Percentiles rank a stretch among this genome's conserved stretches.
These are phyloP conservation scores for Microdochium trichocladiopsis DNA, from an alignment of 2,329 filamentous ascomycete genomes.

Conservation along the genomic window DNA sequence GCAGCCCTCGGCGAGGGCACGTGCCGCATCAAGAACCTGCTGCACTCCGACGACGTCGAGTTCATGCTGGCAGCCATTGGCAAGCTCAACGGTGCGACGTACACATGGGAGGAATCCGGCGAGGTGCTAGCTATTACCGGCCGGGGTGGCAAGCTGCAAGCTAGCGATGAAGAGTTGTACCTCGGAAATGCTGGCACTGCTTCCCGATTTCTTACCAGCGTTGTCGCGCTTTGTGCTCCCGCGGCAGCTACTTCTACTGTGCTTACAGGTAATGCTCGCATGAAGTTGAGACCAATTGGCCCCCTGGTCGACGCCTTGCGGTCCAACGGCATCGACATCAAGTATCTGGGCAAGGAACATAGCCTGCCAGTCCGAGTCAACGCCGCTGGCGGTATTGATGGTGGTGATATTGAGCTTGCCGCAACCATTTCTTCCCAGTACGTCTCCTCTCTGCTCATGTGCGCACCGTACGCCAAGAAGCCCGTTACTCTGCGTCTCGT, in stretches of 20 bases:
- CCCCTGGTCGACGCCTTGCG: slow-evolving; percentile 85
- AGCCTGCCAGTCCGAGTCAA: slow-evolving; percentile 80
- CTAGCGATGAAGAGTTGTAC: slow-evolving; percentile 73
- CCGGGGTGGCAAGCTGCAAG: slow-evolving; percentile 77
- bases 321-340: slow-evolving; percentile 78
- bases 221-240: slow-evolving; percentile 74
- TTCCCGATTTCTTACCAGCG: slow-evolving; percentile 88
- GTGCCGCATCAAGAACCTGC: slow-evolving; percentile 82
- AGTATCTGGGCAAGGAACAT: slow-evolving; percentile 76
- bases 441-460: slow-evolving; percentile 94
- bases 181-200: slow-evolving; percentile 96
- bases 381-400: slow-evolving; percentile 75
- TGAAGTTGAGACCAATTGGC: slow-evolving; percentile 93
- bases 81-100: slow-evolving; percentile 77
- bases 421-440: slow-evolving; percentile 99
- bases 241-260: slow-evolving; percentile 61
- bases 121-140: slow-evolving; percentile 83
- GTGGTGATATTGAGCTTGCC: slow-evolving; percentile 83
- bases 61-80: slow-evolving; percentile 93
- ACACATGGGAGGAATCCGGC: slow-evolving; percentile 92
- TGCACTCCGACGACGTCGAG: slow-evolving; percentile 95
- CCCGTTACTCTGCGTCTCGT: slow-evolving; percentile 85
- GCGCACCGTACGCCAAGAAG: slow-evolving; percentile 90
- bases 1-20: slow-evolving; percentile 82
- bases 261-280: slow-evolving; percentile 87